Conservation (phyloP, 1,139 yeast genomes). For the Kurtzmaniella natalensis region DNA sequence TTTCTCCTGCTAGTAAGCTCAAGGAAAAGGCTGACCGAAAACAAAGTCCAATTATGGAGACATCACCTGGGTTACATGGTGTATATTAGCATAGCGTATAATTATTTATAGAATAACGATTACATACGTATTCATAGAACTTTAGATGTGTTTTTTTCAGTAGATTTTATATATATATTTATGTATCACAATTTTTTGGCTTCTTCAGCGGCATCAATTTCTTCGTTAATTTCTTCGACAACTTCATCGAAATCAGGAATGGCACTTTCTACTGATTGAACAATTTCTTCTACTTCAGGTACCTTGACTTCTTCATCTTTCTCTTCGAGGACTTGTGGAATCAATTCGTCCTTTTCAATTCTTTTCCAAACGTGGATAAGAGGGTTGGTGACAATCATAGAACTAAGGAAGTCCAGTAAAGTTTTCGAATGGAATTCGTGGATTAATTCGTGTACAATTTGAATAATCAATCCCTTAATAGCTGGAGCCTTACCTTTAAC, state of each 20-base stretch:
- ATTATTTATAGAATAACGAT: background rate
- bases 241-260: slow-evolving; percentile 9
- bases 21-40: slow-evolving; percentile 18
- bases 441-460: slow-evolving; percentile 17
- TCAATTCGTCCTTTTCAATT: slow-evolving; percentile 10
- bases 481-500: slow-evolving; percentile 9
- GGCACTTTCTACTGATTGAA: background rate
- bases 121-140: background rate
- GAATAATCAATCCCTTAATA: slow-evolving; percentile 10
- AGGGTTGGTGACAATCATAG: slow-evolving; percentile 22
- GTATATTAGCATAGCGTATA: background rate
- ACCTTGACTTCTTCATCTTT: slow-evolving; percentile 5
- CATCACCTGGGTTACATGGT: background rate
- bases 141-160: too few species aligned
- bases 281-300: slow-evolving; percentile 7
- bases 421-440: slow-evolving; percentile 11
- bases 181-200: background rate
- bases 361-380: slow-evolving; percentile 30
- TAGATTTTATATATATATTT: background rate
- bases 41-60: background rate
- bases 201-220: slow-evolving; percentile 15
- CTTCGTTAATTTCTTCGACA: slow-evolving; percentile 13
- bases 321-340: background rate
- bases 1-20: slow-evolving; percentile 30
- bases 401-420: slow-evolving; percentile 14